Evolutionary conservation across 805 yeast species (phyloP).

Genomic region (Isabelozyma gotoi): DNA sequence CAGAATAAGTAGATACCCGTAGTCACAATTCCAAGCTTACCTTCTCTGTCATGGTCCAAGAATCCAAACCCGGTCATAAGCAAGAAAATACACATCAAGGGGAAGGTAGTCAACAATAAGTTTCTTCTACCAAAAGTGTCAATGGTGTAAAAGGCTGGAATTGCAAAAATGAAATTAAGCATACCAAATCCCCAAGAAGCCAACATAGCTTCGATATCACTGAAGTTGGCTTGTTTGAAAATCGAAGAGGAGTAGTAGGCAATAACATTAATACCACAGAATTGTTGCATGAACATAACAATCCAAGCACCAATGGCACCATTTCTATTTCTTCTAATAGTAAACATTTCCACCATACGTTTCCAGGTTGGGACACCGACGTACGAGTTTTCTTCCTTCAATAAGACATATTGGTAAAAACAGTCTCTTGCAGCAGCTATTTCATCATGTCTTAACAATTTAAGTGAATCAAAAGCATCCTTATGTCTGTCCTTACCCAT

Average conservation of each 20-base stretch:
- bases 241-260: constrained; percentile 83
- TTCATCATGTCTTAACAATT: constrained; percentile 42
- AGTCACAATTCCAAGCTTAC: constrained; percentile 65
- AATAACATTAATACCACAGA: constrained; percentile 87
- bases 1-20: constrained; percentile 75
- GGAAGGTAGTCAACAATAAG: constrained; percentile 58
- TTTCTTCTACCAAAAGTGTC: constrained; percentile 73
- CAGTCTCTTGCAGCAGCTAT: constrained; percentile 66
- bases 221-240: constrained; percentile 65
- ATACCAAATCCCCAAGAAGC: constrained; percentile 89
- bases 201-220: constrained; percentile 59
- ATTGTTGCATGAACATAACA: constrained; percentile 88
- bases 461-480: constrained; percentile 52
- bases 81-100: constrained; percentile 60
- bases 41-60: constrained; percentile 54
- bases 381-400: constrained; percentile 61
- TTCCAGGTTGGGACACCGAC: constrained; percentile 42
- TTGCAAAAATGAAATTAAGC: constrained; percentile 74
- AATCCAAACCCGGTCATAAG: constrained; percentile 69
- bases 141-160: constrained; percentile 80
- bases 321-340: constrained; percentile 78
- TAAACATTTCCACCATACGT: constrained; percentile 58
- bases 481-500: constrained; percentile 50
- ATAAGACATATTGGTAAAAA: constrained; percentile 55
- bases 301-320: constrained; percentile 79